Evolutionary conservation across 768 basidiomycete species (phyloP), one percentile per base, ranked within the genome.

Genomic region (Boletus rufocinnamomeus): DNA sequence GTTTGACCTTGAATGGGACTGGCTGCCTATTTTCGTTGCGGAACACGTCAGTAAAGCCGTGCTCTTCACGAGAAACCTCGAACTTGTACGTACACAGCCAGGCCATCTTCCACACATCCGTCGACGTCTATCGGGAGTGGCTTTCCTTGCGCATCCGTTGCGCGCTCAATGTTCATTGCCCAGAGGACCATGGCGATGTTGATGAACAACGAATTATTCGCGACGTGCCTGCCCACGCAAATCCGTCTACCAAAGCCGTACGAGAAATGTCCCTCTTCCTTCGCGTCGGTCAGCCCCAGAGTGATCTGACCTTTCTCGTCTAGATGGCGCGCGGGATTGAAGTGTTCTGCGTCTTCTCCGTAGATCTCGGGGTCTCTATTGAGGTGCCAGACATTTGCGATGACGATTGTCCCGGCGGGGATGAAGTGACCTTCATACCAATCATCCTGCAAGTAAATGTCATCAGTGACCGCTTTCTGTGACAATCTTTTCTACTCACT

Each of bases 281-380:
- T 56, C 2, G 48, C 50, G 48, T 50, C 54, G 13, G 7, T 46
- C 13, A 34, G 54, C 0, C 44, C 54, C 1, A 16, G n/a, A 4
- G 32, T 21, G 17, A 56, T 2, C 3, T 17, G 48, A n/a, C 53
- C 58, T 4, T 50, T 16, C 17, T 43, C 49, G 54, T 50, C 58
- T 0, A 59, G 58, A 23, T 59, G 43, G 7, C 54, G 74, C 40
- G 75, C 73, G 2, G 80, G 81, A 5, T 69, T 68, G 64, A 82
- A 82, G 41, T 74, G 68, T 28, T 66, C 73, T 21, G 80, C 77
- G 44, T 79, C 76, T 2, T 69, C 49, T 8, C 84, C 83, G 77
- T 81, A 84, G 25, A 80, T 59, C 3, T 58, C 66, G 21, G 68
- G 63, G 4, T 77, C 75, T 16, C 69, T 62, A 63, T 84, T 82